Evolutionary conservation across 2,329 filamentous ascomycete genomes (phyloP), one percentile per base, ranked within the genome.

Genomic region (Claviceps maximensis): DNA sequence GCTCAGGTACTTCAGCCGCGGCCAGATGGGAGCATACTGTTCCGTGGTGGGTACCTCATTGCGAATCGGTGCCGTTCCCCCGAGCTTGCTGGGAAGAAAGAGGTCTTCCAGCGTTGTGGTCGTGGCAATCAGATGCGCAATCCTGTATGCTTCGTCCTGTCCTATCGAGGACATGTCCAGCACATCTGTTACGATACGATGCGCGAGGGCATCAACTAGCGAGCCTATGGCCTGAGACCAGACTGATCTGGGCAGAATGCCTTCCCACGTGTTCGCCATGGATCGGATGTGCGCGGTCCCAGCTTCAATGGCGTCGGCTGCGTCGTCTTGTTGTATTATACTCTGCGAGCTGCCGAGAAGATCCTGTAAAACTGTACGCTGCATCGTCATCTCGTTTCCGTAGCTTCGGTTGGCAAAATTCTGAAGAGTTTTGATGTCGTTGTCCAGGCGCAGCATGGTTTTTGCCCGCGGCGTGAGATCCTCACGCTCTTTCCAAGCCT

Each of bases 151-250:
- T 58, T 83, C 80, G 38, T 84, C 81, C 58, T 83, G 79, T 7
- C 79, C 74, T 51, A 84, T 80, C 0, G 77, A 74, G 0, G 76
- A 60, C 60, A 83, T 73, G 46, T 84, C 82, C 63, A 82, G 76
- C 47, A 84, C 79, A 57, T 84, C 81, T 7, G 67, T 63, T 51
- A 82, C 74, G 51, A 84, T 70, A 60, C 83, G 82, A n/a, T 70
- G 66, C 6, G 80, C 76, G 40, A 83, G 67, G 1, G 77, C 72
- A 55, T 83, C 80, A 1, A 74, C 75, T 2, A 85, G 70, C 0
- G 78, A 77, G 4, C 81, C 82, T 8, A 82, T 70, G 1, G 80
- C 80, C 58, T 83, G 81, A 23, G 75, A 75, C 79, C 80, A 84
- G 5, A 78, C 79, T 2, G 80, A 83, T 29, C 74, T 73, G 3